These are phyloP conservation scores for Comarum palustre DNA, from an alignment of 306 rosid species.

Conservation along the genomic window DNA sequence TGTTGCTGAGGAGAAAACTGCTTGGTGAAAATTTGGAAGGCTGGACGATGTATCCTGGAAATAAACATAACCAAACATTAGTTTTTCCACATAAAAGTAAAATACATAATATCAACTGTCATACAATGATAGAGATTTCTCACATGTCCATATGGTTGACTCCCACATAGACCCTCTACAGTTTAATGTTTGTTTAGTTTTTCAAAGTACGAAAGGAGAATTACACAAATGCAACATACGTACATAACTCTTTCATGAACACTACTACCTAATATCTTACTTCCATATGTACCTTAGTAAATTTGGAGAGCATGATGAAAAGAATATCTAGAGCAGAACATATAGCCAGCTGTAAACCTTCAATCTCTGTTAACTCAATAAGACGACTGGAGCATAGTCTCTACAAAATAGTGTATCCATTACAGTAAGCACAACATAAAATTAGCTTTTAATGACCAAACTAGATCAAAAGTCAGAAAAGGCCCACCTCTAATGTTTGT, in stretches of 20 bases:
- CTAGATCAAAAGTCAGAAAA: constrained; percentile 20
- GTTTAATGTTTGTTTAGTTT: neutral
- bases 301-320: constrained; percentile 58
- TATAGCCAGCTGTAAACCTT: constrained; percentile 71
- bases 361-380: constrained; percentile 74
- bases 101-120: constrained; percentile 10
- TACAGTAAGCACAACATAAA: constrained; percentile 26
- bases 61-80: constrained; percentile 28
- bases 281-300: constrained; percentile 60
- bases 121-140: constrained; percentile 16
- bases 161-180: neutral
- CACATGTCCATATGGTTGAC: neutral
- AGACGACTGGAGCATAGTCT: constrained; percentile 63
- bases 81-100: constrained; percentile 20
- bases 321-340: constrained; percentile 67
- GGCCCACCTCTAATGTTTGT: constrained; percentile 70
- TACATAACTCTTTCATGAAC: neutral
- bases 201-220: constrained; percentile 3
- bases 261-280: neutral
- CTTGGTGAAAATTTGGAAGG: constrained; percentile 71
- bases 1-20: constrained; percentile 55
- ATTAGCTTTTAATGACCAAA: constrained; percentile 16
- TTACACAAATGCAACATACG: constrained; percentile 17
- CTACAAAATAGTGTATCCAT: constrained; percentile 41
- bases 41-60: constrained; percentile 62